Evolutionary conservation across 148 eudicot species (phyloP).

Genomic region (Nepenthes gracilis): DNA sequence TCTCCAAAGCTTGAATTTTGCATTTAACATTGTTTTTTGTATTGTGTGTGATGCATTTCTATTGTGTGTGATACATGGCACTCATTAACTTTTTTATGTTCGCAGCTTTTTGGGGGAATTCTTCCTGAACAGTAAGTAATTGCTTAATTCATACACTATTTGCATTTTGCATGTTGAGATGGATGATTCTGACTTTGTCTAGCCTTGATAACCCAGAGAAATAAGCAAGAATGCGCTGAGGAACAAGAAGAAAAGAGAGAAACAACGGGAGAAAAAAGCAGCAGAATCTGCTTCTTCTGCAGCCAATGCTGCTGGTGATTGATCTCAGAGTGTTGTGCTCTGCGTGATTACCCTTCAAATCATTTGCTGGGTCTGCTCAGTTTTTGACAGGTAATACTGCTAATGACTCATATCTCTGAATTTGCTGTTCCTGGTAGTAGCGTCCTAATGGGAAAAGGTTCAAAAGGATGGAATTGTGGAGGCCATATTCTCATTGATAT

Average conservation of each 20-base stretch:
- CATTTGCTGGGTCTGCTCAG: too few species aligned
- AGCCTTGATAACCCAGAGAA: constrained; percentile 34
- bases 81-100: constrained; percentile 1
- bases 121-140: constrained; percentile 37
- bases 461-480: too few species aligned
- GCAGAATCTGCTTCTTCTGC: constrained; percentile 41
- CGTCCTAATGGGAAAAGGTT: too few species aligned
- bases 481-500: too few species aligned
- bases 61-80: too few species aligned
- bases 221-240: constrained; percentile 81
- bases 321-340: neutral
- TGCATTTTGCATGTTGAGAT: neutral
- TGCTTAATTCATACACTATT: neutral
- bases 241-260: constrained; percentile 91
- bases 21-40: constrained; percentile 3
- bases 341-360: too few species aligned
- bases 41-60: too few species aligned
- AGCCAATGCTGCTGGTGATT: neutral
- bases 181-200: neutral
- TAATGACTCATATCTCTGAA: too few species aligned
- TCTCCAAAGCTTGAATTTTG: neutral
- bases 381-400: too few species aligned
- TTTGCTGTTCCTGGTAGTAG: too few species aligned
- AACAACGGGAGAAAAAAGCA: constrained; percentile 87
- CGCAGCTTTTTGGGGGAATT: constrained; percentile 70